phyloP scores from a whole-genome alignment of 768 basidiomycete species.

The Trametes cinnabarina region DNA sequence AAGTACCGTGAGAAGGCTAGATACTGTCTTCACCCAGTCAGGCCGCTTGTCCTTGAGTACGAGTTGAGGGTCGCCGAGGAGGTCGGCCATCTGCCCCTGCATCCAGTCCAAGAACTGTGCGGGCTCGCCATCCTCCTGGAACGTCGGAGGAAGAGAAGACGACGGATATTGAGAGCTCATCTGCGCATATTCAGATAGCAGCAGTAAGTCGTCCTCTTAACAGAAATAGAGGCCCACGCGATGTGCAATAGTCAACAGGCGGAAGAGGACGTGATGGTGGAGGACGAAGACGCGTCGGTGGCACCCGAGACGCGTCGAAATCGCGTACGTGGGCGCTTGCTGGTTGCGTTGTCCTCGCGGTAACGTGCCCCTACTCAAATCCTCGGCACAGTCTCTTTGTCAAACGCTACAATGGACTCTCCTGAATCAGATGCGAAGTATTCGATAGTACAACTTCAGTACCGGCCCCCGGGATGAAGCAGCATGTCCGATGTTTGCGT shows the following conservation, averaged over 20 bases:
- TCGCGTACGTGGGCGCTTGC: neutral
- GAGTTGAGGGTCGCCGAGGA: constrained; percentile 8
- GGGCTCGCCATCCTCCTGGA: constrained; percentile 18
- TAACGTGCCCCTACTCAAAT: too few relatives aligned
- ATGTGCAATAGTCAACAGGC: too few relatives aligned
- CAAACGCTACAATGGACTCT: too few relatives aligned
- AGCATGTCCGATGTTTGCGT: too few relatives aligned
- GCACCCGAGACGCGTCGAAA: neutral
- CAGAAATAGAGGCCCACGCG: too few relatives aligned
- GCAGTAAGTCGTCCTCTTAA: too few relatives aligned
- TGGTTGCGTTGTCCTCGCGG: too few relatives aligned
- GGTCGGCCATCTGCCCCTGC: constrained; percentile 6
- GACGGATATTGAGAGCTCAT: constrained; percentile 16
- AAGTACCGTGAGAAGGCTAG: constrained; percentile 42
- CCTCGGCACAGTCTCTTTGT: too few relatives aligned
- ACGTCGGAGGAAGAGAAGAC: constrained; percentile 21
- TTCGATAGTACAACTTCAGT: too few relatives aligned
- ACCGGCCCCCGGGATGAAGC: too few relatives aligned
- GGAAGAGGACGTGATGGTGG: neutral
- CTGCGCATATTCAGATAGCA: neutral
- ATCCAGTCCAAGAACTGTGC: constrained; percentile 19
- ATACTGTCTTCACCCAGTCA: constrained; percentile 7
- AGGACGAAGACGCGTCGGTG: constrained; percentile 8
- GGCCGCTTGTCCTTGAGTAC: neutral
- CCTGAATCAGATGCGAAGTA: too few relatives aligned